Evolutionary conservation across 768 basidiomycete species (phyloP).

Genomic region (Russula ochroleuca): DNA sequence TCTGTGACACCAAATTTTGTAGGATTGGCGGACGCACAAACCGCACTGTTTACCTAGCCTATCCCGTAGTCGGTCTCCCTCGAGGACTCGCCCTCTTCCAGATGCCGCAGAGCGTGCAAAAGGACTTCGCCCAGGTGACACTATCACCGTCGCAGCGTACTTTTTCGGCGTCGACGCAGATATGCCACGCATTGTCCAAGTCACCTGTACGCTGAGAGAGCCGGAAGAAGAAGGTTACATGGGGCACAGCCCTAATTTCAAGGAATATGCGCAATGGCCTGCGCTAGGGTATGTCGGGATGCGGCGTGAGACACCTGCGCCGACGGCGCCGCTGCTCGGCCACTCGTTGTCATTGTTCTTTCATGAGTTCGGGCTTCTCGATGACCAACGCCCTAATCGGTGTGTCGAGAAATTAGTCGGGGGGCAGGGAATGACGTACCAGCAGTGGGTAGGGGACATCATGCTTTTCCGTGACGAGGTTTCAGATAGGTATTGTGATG

Average conservation of each 20-base stretch:
- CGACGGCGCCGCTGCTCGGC: conserved; percentile 10
- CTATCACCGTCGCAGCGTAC: conserved; percentile 15
- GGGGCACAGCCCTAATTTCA: conserved; percentile 21
- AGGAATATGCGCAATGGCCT: conserved; percentile 24
- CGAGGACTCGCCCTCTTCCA: conserved; percentile 17
- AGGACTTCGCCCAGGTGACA: conserved; percentile 19
- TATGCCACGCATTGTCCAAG: conserved; percentile 16
- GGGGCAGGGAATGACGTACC: conserved; percentile 3
- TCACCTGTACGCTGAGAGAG: conserved; percentile 15
- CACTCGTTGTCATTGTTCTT: conserved; percentile 20
- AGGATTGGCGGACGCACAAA: conserved; percentile 22
- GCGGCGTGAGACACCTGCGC: conserved; percentile 14
- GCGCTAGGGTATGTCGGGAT: conserved; percentile 20
- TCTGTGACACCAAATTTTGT: not conserved
- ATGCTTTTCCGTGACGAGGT: conserved; percentile 22
- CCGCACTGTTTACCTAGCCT: conserved; percentile 18
- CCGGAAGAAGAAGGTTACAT: conserved; percentile 22
- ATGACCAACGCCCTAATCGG: conserved; percentile 20
- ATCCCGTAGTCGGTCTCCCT: conserved; percentile 21
- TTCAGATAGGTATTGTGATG: conserved; percentile 23
- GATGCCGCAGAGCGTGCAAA: conserved; percentile 12
- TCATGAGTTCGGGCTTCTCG: conserved; percentile 20
- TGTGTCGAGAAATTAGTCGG: conserved; percentile 24
- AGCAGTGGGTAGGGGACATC: conserved; percentile 23
- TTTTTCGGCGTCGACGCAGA: conserved; percentile 21